These are phyloP conservation scores for Calendula officinalis DNA, from an alignment of 129 eudicot species.

Conservation along the genomic window DNA sequence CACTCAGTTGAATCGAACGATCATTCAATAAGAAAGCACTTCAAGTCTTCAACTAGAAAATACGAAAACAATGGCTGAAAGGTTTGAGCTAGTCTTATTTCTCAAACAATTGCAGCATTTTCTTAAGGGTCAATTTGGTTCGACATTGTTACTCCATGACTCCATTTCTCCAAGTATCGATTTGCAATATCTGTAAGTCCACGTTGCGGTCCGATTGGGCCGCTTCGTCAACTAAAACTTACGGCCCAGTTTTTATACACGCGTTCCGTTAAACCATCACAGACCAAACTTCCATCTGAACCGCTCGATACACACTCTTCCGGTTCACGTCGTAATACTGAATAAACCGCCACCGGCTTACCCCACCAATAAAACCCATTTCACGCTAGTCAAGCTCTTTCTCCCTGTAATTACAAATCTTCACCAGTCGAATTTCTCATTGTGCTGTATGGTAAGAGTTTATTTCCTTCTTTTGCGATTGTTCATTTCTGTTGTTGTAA, in stretches of 20 bases:
- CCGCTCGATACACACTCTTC: neutral
- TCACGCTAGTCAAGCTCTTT: conserved; percentile 15
- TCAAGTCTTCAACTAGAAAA: no score
- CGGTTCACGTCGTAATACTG: conserved; percentile 1
- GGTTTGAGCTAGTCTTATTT: no score
- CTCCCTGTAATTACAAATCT: conserved; percentile 5
- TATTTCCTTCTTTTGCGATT: neutral
- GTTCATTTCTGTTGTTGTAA: neutral
- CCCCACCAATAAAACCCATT: conserved; percentile 13
- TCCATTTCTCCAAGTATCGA: neutral
- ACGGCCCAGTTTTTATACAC: conserved; percentile 26
- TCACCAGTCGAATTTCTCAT: conserved; percentile 12
- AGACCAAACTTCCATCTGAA: conserved; percentile 20
- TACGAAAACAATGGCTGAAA: no score
- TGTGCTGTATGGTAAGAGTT: conserved; percentile 15
- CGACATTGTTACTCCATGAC: neutral
- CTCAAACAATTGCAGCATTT: no score
- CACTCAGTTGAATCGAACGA: no score
- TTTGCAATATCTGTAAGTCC: neutral
- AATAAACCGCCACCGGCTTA: neutral
- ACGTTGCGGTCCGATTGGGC: conserved; percentile 26
- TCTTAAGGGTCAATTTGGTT: no score
- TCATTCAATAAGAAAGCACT: no score
- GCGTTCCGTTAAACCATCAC: conserved; percentile 29
- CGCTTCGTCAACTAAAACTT: neutral